These are phyloP conservation scores for Raffaelea ambrosiae DNA, from an alignment of 2,329 filamentous ascomycete species.

Conservation along the genomic window DNA sequence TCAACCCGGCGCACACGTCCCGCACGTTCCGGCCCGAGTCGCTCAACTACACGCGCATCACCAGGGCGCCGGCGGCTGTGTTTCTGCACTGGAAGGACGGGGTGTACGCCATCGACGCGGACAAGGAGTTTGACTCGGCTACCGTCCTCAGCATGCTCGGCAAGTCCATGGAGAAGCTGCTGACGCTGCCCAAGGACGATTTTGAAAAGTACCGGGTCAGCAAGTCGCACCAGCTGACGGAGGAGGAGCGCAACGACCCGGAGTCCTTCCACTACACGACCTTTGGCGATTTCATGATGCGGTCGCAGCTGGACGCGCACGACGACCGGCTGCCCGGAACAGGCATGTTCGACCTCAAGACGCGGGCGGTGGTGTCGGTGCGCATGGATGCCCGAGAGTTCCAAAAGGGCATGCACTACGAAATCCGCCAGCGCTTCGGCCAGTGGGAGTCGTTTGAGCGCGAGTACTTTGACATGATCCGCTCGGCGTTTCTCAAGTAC, in stretches of 20 bases:
- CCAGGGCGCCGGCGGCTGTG: conserved; percentile 65
- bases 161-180: conserved; percentile 91
- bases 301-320: conserved; percentile 87
- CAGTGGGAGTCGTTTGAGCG: conserved; percentile 87
- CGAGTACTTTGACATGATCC: conserved; percentile 95
- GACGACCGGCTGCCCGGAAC: conserved; percentile 80
- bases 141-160: conserved; percentile 88
- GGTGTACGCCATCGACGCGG: conserved; percentile 87
- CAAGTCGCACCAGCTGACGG: conserved; percentile 58
- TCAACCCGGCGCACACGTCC: conserved; percentile 61
- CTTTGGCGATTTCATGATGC: conserved; percentile 81
- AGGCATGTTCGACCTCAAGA: conserved; percentile 95
- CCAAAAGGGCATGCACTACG: conserved; percentile 72
- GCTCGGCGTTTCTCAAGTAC: conserved; percentile 91
- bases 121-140: conserved; percentile 80
- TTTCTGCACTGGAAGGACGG: conserved; percentile 72
- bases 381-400: conserved; percentile 74
- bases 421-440: conserved; percentile 69
- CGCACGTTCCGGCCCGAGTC: conserved; percentile 54
- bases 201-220: conserved; percentile 76
- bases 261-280: conserved; percentile 86
- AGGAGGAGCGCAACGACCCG: conserved; percentile 61
- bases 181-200: conserved; percentile 73
- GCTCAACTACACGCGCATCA: conserved; percentile 62
- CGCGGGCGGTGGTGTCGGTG: conserved; percentile 80